phyloP scores from a whole-genome alignment of 192 early-diverging fungal species.

The Coemansia sp. region DNA sequence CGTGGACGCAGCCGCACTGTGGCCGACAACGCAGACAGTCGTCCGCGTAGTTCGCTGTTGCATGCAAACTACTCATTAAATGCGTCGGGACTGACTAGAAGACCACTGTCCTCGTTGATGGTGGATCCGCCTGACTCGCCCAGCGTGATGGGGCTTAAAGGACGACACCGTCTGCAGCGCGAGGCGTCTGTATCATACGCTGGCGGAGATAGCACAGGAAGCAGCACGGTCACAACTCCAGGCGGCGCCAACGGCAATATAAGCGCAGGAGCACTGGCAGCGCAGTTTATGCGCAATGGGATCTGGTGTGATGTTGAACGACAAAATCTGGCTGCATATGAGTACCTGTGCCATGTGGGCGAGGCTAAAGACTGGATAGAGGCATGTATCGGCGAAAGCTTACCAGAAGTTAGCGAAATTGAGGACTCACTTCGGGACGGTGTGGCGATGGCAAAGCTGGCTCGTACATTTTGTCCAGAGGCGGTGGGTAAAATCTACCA shows the following conservation, averaged over 20 bases:
- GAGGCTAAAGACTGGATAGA: conserved; percentile 99
- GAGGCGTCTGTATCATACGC: conserved; percentile 14
- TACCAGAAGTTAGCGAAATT: conserved; percentile 72
- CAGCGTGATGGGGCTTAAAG: conserved; percentile 50
- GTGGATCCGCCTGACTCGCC: conserved; percentile 55
- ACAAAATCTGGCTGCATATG: conserved; percentile 90
- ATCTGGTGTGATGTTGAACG: conserved; percentile 90
- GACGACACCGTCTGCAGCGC: conserved; percentile 52
- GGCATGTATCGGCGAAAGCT: conserved; percentile 79
- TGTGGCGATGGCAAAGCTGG: conserved; percentile 86
- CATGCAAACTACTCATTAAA: not conserved
- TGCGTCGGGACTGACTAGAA: conserved; percentile 13
- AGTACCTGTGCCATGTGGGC: conserved; percentile 97
- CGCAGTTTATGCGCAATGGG: conserved; percentile 32
- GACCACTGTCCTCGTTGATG: conserved; percentile 40
- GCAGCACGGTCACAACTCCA: conserved; percentile 11
- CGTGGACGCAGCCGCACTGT: conserved; percentile 47
- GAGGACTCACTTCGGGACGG: conserved; percentile 95
- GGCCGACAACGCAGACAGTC: conserved; percentile 17
- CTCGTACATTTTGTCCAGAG: conserved; percentile 78
- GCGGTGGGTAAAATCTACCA: conserved; percentile 84
- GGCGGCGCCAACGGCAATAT: not conserved
- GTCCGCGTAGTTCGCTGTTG: conserved; percentile 22
- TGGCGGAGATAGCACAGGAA: not conserved
- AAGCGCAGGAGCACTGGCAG: not conserved